Conservation (phyloP, 2,329 filamentous ascomycete genomes). For the Colletotrichum limetticola region DNA sequence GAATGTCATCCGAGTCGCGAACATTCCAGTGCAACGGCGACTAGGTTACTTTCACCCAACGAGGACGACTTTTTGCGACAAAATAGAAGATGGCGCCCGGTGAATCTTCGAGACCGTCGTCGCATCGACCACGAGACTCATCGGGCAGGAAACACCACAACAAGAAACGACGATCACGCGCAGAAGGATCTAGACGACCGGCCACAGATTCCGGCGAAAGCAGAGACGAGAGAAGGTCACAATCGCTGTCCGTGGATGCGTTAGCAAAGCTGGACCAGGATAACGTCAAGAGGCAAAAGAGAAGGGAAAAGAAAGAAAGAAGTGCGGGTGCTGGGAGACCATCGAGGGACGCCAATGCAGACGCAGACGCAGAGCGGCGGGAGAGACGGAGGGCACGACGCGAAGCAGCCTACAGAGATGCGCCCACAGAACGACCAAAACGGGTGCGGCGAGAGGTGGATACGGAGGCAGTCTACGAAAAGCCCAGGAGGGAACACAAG, state of each 20-base stretch:
- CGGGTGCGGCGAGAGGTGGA: slow-evolving; percentile 39
- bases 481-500: slow-evolving; percentile 49
- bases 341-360: slow-evolving; percentile 42
- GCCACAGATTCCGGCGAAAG: slow-evolving; percentile 48
- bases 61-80: slow-evolving; percentile 37
- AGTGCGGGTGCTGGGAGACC: slow-evolving; percentile 39
- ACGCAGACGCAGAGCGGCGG: slow-evolving; percentile 45
- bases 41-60: slow-evolving; percentile 1
- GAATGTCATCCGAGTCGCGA: slow-evolving; percentile 10
- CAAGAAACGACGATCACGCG: slow-evolving; percentile 46
- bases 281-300: slow-evolving; percentile 60
- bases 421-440: slow-evolving; percentile 16
- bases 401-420: slow-evolving; percentile 34
- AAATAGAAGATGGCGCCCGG: slow-evolving; percentile 46
- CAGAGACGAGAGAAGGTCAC: slow-evolving; percentile 40
- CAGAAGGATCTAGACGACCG: slow-evolving; percentile 44
- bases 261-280: slow-evolving; percentile 73
- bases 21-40: slow-evolving; percentile 25
- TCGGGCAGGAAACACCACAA: slow-evolving; percentile 48
- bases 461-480: slow-evolving; percentile 42
- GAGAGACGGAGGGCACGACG: slow-evolving; percentile 36
- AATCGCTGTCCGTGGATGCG: slow-evolving; percentile 61
- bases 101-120: slow-evolving; percentile 45
- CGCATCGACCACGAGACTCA: slow-evolving; percentile 43
- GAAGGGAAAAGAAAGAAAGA: slow-evolving; percentile 49